phyloP scores from a whole-genome alignment of 2,329 filamentous ascomycete genomes.

The Ophidiomyces ophidiicola region DNA sequence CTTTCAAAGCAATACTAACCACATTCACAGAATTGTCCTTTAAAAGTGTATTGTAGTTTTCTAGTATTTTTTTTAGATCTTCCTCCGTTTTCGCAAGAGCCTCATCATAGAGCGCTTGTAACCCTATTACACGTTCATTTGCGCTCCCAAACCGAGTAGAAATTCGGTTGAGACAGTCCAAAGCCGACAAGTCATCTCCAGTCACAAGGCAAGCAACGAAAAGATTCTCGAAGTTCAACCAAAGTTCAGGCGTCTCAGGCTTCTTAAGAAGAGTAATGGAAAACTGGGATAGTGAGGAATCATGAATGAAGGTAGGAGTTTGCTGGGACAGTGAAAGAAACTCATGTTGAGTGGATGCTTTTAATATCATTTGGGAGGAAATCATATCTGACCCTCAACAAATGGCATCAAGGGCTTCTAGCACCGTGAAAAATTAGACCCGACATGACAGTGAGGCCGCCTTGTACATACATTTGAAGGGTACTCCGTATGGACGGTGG shows the following conservation, averaged over 20 bases:
- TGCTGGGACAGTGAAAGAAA: constrained; percentile 35
- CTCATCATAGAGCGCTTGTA: constrained; percentile 74
- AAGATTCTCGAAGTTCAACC: constrained; percentile 77
- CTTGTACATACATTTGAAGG: too few relatives aligned
- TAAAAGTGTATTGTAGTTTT: constrained; percentile 66
- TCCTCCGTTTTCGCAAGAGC: constrained; percentile 57
- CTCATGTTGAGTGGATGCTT: too few relatives aligned
- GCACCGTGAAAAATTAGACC: too few relatives aligned
- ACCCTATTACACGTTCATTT: constrained; percentile 76
- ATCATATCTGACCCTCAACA: too few relatives aligned
- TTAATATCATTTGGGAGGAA: too few relatives aligned
- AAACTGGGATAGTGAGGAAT: constrained; percentile 38
- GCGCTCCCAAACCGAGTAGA: constrained; percentile 65
- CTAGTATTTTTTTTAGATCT: constrained; percentile 57
- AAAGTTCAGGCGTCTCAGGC: constrained; percentile 64
- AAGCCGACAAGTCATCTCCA: constrained; percentile 67
- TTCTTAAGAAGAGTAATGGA: constrained; percentile 41
- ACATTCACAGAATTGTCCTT: constrained; percentile 65
- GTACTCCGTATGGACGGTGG: too few relatives aligned
- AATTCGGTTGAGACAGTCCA: constrained; percentile 61
- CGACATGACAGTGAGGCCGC: too few relatives aligned
- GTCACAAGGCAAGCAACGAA: constrained; percentile 72
- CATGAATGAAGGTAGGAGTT: constrained; percentile 36
- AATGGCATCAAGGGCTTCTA: too few relatives aligned
- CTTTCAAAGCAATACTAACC: constrained; percentile 34